These are phyloP conservation scores for Amphirosellinia nigrospora DNA, from an alignment of 495 filamentous ascomycete species.

Conservation along the genomic window DNA sequence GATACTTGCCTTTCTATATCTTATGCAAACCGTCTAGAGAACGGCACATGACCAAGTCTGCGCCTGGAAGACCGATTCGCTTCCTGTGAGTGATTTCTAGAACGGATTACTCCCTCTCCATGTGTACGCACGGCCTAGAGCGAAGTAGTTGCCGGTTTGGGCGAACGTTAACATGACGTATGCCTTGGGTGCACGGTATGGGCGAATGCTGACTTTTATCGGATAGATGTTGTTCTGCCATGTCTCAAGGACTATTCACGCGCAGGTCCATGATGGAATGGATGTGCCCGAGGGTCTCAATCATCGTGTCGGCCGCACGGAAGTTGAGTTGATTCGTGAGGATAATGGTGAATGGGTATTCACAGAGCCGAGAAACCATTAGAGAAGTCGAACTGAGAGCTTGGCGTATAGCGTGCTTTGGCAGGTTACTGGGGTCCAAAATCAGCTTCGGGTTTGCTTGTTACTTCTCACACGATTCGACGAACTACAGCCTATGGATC, in stretches of 20 bases:
- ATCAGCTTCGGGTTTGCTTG: background rate
- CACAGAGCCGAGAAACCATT: constrained; percentile 29
- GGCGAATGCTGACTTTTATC: background rate
- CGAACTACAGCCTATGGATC: background rate
- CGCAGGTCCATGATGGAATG: constrained; percentile 41
- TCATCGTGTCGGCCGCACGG: constrained; percentile 35
- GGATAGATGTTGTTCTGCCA: constrained; percentile 43
- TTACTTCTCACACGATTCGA: background rate
- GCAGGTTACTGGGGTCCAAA: background rate
- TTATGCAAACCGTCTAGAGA: constrained; percentile 41
- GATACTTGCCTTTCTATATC: constrained; percentile 41
- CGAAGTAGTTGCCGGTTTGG: background rate
- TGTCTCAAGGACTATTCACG: constrained; percentile 43
- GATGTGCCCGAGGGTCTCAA: constrained; percentile 45
- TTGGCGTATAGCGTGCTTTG: background rate
- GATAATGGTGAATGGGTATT: constrained; percentile 46
- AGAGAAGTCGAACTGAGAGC: background rate
- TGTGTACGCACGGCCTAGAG: background rate
- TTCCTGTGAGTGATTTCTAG: constrained; percentile 31
- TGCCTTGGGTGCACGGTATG: background rate
- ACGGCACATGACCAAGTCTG: constrained; percentile 43
- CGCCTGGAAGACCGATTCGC: constrained; percentile 45
- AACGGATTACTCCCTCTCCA: background rate
- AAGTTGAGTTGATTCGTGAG: constrained; percentile 40
- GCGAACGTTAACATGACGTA: no score